Evolutionary conservation across 768 basidiomycete species (phyloP).

Genomic region (Lactifluus piperatus): DNA sequence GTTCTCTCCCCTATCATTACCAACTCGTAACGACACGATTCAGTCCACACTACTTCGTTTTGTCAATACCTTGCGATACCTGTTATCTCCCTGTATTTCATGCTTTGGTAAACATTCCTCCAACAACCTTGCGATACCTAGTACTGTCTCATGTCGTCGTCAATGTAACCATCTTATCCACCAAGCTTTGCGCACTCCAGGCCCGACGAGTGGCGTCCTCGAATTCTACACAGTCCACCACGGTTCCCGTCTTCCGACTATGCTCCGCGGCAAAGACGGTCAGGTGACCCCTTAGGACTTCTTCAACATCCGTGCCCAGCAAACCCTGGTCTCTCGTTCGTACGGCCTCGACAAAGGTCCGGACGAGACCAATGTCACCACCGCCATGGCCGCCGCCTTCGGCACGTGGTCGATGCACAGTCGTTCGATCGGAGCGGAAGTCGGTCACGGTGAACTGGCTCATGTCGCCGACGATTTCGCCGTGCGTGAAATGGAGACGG

Average conservation of each 20-base stretch:
- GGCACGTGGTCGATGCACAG: constrained; percentile 37
- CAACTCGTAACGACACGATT: background rate
- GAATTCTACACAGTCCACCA: constrained; percentile 63
- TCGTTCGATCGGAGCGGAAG: constrained; percentile 50
- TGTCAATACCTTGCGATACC: constrained; percentile 20
- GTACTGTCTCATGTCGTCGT: constrained; percentile 6
- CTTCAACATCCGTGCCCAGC: constrained; percentile 57
- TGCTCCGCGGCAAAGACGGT: constrained; percentile 85
- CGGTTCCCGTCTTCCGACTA: constrained; percentile 56
- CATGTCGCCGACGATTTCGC: constrained; percentile 89
- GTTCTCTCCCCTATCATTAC: background rate
- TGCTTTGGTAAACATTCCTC: constrained; percentile 6
- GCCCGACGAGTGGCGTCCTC: constrained; percentile 42
- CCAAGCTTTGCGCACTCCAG: constrained; percentile 4
- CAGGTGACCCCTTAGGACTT: constrained; percentile 70
- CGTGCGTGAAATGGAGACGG: constrained; percentile 76
- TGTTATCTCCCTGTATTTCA: constrained; percentile 1
- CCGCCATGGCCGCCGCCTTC: constrained; percentile 78
- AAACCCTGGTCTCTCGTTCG: constrained; percentile 49
- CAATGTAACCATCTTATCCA: constrained; percentile 7
- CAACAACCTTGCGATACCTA: constrained; percentile 9
- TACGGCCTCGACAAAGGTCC: constrained; percentile 70
- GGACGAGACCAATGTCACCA: constrained; percentile 71
- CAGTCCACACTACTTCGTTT: constrained; percentile 8
- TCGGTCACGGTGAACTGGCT: constrained; percentile 62